Percentiles rank a stretch among this genome's conserved stretches.
phyloP scores from a whole-genome alignment of 306 rosid genomes.

The Begonia peltatifolia region DNA sequence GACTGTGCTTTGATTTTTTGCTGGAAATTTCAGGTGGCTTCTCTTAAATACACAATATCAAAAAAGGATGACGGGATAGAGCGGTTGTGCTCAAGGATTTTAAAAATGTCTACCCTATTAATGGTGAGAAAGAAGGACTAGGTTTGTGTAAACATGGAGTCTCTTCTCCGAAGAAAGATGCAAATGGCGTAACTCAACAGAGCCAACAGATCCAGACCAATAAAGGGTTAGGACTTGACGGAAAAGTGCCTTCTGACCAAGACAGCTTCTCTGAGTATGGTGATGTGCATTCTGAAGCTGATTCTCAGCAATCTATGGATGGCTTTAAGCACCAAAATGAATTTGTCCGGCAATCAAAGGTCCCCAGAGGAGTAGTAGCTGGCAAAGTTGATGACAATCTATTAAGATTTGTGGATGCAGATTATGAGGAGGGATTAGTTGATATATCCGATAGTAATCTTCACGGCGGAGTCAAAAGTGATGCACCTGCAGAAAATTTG shows the following conservation, averaged over 20 bases:
- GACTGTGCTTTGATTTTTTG: background rate
- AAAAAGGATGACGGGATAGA: slow-evolving; percentile 72
- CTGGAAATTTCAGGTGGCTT: slow-evolving; percentile 30
- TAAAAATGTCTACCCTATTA: slow-evolving; percentile 19
- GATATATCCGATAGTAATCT: slow-evolving; percentile 26
- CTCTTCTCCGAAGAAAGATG: slow-evolving; percentile 15
- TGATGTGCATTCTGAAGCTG: slow-evolving; percentile 18
- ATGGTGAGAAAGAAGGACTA: slow-evolving; percentile 22
- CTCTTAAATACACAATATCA: slow-evolving; percentile 46
- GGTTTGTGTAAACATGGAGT: slow-evolving; percentile 17
- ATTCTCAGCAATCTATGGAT: slow-evolving; percentile 22
- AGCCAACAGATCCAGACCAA: slow-evolving; percentile 8
- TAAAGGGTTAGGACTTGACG: slow-evolving; percentile 11
- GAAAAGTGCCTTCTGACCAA: slow-evolving; percentile 19
- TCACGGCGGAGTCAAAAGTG: slow-evolving; percentile 34
- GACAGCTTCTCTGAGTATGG: slow-evolving; percentile 13
- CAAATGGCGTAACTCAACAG: slow-evolving; percentile 14
- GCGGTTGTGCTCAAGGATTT: slow-evolving; percentile 30
- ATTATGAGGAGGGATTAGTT: slow-evolving; percentile 36
- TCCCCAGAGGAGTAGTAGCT: slow-evolving; percentile 12
- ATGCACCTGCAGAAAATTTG: no score
- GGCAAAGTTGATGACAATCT: slow-evolving; percentile 20
- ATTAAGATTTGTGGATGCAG: slow-evolving; percentile 24
- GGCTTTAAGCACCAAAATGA: slow-evolving; percentile 18
- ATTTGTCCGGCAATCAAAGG: slow-evolving; percentile 12